phyloP scores from a whole-genome alignment of 2,329 filamentous ascomycete genomes.

The Hypoxylon sp. region DNA sequence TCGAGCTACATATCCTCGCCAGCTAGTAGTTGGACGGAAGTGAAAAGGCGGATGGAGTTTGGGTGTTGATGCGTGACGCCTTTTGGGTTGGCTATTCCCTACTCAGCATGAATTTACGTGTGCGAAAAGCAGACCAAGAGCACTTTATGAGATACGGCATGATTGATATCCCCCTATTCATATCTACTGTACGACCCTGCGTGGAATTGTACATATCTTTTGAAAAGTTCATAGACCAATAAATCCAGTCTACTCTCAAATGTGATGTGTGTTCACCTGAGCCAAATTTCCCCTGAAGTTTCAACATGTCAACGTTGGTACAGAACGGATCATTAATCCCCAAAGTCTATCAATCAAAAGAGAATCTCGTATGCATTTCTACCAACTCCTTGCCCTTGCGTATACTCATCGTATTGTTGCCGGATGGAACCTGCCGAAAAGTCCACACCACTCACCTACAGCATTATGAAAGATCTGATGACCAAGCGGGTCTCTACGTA shows the following conservation, averaged over 20 bases:
- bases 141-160: constrained; percentile 58
- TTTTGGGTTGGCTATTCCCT: constrained; percentile 28
- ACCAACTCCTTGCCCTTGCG: background rate
- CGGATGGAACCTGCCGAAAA: background rate
- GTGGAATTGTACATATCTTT: constrained; percentile 28
- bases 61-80: constrained; percentile 27
- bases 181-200: constrained; percentile 38
- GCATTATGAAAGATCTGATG: constrained; percentile 27
- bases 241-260: constrained; percentile 34
- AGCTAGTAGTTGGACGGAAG: background rate
- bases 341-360: background rate
- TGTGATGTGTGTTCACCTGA: constrained; percentile 2
- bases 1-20: background rate
- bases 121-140: constrained; percentile 31
- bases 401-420: background rate
- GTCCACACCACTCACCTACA: constrained; percentile 9
- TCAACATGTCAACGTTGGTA: background rate
- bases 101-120: constrained; percentile 34
- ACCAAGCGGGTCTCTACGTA: constrained; percentile 9
- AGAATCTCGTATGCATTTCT: background rate
- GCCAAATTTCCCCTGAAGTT: background rate
- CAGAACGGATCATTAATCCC: background rate
- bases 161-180: constrained; percentile 61
- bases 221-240: constrained; percentile 27
- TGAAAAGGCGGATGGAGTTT: constrained; percentile 27